Evolutionary conservation across 2,329 filamentous ascomycete genomes (phyloP).

Genomic region (Lizonia empirigonia): DNA sequence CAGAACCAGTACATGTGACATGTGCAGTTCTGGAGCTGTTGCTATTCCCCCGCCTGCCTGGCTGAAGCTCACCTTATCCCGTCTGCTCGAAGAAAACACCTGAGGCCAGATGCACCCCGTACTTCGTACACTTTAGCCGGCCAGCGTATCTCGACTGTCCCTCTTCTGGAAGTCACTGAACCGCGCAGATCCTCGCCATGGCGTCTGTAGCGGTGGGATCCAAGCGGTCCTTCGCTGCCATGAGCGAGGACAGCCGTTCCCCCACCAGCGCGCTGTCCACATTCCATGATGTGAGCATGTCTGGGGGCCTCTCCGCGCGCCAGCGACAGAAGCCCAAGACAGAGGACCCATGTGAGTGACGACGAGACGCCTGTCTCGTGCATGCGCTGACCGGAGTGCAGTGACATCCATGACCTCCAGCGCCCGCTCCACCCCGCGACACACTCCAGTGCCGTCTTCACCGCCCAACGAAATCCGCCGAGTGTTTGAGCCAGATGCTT

Average conservation of each 20-base stretch:
- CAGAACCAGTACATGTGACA: not conserved
- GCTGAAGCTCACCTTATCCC: not conserved
- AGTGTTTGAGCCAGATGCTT: slow-evolving; percentile 65
- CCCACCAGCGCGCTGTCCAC: slow-evolving; percentile 4
- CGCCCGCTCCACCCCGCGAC: slow-evolving; percentile 35
- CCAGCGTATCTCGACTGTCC: slow-evolving; percentile 3
- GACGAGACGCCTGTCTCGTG: not conserved
- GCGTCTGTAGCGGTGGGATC: slow-evolving; percentile 34
- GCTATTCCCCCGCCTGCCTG: not conserved
- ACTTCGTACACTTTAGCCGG: slow-evolving; percentile 10
- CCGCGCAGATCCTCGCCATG: slow-evolving; percentile 22
- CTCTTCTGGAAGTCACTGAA: not conserved
- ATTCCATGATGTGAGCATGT: slow-evolving; percentile 7
- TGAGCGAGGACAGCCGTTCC: slow-evolving; percentile 26
- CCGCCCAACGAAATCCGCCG: slow-evolving; percentile 33
- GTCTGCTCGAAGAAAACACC: not conserved
- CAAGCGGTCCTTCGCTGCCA: slow-evolving; percentile 37
- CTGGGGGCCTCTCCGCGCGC: slow-evolving; percentile 4
- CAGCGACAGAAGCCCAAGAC: slow-evolving; percentile 3
- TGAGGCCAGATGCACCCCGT: slow-evolving; percentile 2
- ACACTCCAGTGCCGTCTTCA: slow-evolving; percentile 30
- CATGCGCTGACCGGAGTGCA: slow-evolving; percentile 10
- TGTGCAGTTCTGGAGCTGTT: not conserved
- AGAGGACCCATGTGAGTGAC: slow-evolving; percentile 16
- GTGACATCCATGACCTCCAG: slow-evolving; percentile 33